Evolutionary conservation across 2,329 filamentous ascomycete genomes (phyloP).

Genomic region (Incumbomyces lentus): DNA sequence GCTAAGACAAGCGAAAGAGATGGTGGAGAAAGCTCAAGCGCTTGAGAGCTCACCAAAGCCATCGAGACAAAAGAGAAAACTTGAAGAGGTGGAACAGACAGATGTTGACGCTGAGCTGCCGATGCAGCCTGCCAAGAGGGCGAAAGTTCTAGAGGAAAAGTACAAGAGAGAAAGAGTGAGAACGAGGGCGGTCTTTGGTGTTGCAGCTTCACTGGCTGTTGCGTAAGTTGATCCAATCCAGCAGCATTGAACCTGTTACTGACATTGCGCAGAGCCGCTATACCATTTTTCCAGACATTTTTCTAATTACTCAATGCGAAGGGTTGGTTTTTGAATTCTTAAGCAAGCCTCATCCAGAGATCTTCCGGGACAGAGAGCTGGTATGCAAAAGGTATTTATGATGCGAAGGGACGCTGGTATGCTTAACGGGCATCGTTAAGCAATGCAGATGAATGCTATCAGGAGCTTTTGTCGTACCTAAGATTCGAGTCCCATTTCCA

Average conservation of each 20-base stretch:
- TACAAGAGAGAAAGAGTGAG: slow-evolving; percentile 77
- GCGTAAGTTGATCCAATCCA: slow-evolving; percentile 55
- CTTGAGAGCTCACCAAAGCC: slow-evolving; percentile 27
- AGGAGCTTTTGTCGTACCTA: no score
- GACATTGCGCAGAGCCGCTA: slow-evolving; percentile 31
- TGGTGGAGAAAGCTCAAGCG: slow-evolving; percentile 64
- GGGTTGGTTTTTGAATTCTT: no score
- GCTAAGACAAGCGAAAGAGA: slow-evolving; percentile 75
- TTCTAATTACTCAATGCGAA: neutral
- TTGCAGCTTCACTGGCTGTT: slow-evolving; percentile 76
- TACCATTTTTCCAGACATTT: slow-evolving; percentile 32
- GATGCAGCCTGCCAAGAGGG: slow-evolving; percentile 58
- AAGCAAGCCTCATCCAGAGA: no score
- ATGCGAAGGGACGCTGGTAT: no score
- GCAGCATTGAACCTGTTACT: neutral
- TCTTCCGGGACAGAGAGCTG: no score
- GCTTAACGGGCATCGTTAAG: no score
- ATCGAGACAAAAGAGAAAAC: slow-evolving; percentile 61
- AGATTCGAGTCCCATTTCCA: no score
- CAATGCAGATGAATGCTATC: no score
- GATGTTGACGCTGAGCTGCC: slow-evolving; percentile 27
- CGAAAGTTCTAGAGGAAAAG: slow-evolving; percentile 59
- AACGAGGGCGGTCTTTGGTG: slow-evolving; percentile 72
- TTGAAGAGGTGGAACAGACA: slow-evolving; percentile 44
- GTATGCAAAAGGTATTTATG: no score